phyloP scores from a whole-genome alignment of 75 land plant genomes.

The Cryptomeria japonica region DNA sequence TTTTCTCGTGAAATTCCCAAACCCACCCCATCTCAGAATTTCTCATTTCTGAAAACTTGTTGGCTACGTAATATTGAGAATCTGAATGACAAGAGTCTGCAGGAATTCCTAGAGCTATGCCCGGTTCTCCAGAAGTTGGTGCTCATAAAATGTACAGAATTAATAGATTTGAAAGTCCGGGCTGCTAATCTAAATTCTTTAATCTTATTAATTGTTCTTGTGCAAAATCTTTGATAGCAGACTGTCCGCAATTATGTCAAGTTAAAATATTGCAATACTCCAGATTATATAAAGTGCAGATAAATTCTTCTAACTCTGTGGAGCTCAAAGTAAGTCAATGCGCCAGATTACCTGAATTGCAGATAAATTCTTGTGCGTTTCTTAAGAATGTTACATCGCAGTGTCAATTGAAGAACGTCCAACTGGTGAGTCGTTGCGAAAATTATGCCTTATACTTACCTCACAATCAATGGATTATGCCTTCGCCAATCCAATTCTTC shows the following conservation, averaged over 20 bases:
- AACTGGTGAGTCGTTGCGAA: too few relatives aligned
- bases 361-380: too few relatives aligned
- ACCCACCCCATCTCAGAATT: not conserved
- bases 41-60: not conserved
- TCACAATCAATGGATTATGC: too few relatives aligned
- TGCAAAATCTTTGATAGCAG: not conserved
- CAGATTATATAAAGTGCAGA: not conserved
- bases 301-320: not conserved
- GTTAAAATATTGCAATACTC: not conserved
- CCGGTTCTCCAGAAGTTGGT: not conserved
- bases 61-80: not conserved
- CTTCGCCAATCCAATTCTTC: too few relatives aligned
- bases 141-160: not conserved
- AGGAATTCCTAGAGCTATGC: not conserved
- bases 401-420: too few relatives aligned
- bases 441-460: too few relatives aligned
- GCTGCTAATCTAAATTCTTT: not conserved
- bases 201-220: not conserved
- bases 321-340: not conserved
- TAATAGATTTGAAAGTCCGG: not conserved
- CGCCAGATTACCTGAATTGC: too few relatives aligned
- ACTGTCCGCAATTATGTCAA: not conserved
- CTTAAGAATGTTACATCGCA: too few relatives aligned
- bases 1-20: too few relatives aligned
- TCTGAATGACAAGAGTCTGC: not conserved